Conservation (phyloP, 2,329 filamentous ascomycete species). For the Diaporthe aspalathi region DNA sequence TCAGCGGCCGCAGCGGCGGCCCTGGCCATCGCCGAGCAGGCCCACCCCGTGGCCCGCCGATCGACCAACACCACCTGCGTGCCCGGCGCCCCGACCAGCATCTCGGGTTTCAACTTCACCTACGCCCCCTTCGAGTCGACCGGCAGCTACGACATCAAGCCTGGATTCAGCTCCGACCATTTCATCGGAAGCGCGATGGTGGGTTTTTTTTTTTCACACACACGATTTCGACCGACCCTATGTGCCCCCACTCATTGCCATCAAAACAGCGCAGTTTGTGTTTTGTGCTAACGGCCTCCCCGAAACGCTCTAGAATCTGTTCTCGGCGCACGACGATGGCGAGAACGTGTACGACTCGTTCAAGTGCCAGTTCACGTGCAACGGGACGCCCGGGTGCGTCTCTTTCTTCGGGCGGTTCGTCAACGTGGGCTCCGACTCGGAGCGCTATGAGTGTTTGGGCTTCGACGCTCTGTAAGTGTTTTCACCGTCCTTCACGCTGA, state of each 20-base stretch:
- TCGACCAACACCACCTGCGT: conserved; percentile 32
- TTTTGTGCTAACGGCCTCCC: neutral
- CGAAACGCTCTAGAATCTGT: conserved; percentile 35
- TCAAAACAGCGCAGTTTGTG: neutral
- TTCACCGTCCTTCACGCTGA: too few species aligned
- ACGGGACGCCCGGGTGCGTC: conserved; percentile 42
- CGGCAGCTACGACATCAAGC: conserved; percentile 35
- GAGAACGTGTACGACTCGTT: conserved; percentile 44
- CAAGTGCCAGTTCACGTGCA: conserved; percentile 48
- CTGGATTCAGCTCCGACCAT: conserved; percentile 26
- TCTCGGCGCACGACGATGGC: conserved; percentile 33
- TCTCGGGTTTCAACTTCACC: conserved; percentile 7
- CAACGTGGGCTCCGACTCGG: conserved; percentile 33
- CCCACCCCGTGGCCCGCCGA: neutral
- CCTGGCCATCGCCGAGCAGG: neutral
- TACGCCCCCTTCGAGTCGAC: conserved; percentile 26
- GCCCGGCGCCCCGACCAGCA: conserved; percentile 10
- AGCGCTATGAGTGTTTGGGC: conserved; percentile 38
- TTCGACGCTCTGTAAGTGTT: conserved; percentile 39
- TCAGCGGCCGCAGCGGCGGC: conserved; percentile 8
- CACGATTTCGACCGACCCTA: too few species aligned
- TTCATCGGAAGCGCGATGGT: conserved; percentile 37
- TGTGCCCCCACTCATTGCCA: too few species aligned
- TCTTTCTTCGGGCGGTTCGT: conserved; percentile 46
- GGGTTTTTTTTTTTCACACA: too few species aligned